Percentiles rank a stretch among this genome's conserved stretches.
Conservation (phyloP, 2,329 filamentous ascomycete genomes). For the Aureobasidium zeae region DNA sequence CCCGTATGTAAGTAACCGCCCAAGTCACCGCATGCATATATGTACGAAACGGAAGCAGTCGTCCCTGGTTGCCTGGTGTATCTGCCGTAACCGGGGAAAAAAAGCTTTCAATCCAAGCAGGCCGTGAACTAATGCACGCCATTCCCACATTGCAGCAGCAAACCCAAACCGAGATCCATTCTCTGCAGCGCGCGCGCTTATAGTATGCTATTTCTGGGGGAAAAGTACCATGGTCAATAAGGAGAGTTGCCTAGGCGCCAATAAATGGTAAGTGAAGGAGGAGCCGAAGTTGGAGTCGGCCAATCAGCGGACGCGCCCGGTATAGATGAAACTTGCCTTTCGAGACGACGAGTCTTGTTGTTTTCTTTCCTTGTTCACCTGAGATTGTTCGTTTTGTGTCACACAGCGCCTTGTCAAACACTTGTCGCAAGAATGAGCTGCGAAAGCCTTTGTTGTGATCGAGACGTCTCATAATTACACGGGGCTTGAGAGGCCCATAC, state of each 20-base stretch:
- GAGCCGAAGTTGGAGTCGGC: not conserved
- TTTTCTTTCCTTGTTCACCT: not conserved
- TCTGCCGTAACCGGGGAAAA: not conserved
- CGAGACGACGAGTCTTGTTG: no score
- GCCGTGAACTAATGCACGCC: not conserved
- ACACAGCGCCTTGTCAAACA: conserved; percentile 14
- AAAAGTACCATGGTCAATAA: not conserved
- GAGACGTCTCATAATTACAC: conserved; percentile 8
- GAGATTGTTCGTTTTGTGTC: not conserved
- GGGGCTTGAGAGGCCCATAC: not conserved
- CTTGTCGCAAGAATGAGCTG: not conserved
- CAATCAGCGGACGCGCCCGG: conserved; percentile 6
- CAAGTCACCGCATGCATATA: not conserved
- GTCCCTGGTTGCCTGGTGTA: not conserved
- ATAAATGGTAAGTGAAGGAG: not conserved
- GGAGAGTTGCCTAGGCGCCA: not conserved
- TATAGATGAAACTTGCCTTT: conserved; percentile 10
- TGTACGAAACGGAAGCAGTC: not conserved
- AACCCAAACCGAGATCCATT: not conserved
- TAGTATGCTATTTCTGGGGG: not conserved
- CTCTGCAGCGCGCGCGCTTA: not conserved
- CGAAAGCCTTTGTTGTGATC: no score
- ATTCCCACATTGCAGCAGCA: not conserved
- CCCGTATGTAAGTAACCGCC: not conserved
- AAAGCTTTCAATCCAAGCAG: not conserved